A percentile compares a stretch with the other conserved stretches of the same genome.
phyloP scores from a whole-genome alignment of 306 rosid species.

The Sphenostylis stenocarpa region DNA sequence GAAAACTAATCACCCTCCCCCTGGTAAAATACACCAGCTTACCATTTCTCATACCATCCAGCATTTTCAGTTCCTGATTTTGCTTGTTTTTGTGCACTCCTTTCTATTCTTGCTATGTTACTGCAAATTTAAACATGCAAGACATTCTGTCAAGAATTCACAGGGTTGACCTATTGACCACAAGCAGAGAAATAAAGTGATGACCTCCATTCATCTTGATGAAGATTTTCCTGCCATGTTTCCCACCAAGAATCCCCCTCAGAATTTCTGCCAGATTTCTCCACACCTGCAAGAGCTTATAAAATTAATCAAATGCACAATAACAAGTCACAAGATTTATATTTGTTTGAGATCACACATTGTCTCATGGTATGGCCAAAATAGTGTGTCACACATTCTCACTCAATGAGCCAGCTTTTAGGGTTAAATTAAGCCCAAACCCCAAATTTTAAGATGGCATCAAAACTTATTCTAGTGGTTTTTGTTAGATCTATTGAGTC shows the following conservation, averaged over 20 bases:
- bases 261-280: slow-evolving; percentile 91
- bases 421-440: neutral
- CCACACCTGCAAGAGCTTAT: slow-evolving; percentile 62
- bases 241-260: slow-evolving; percentile 99
- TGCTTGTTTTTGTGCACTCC: slow-evolving; percentile 98
- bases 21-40: slow-evolving; percentile 34
- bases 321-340: slow-evolving; percentile 2
- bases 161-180: slow-evolving; percentile 7
- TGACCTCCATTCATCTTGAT: slow-evolving; percentile 99
- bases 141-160: slow-evolving; percentile 14
- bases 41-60: slow-evolving; percentile 99
- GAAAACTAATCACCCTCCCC: neutral
- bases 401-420: neutral
- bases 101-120: slow-evolving; percentile 91
- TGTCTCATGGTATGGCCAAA: neutral
- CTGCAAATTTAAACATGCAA: slow-evolving; percentile 50
- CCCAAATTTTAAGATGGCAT: neutral
- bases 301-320: slow-evolving; percentile 24
- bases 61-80: slow-evolving; percentile 96
- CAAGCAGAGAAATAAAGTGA: slow-evolving; percentile 21
- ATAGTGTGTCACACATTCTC: neutral
- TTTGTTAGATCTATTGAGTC: neutral
- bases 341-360: neutral
- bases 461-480: neutral
- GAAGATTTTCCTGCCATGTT: slow-evolving; percentile 98